phyloP scores from a whole-genome alignment of 1,284 basidiomycete genomes.

The Cystobasidium slooffiae region DNA sequence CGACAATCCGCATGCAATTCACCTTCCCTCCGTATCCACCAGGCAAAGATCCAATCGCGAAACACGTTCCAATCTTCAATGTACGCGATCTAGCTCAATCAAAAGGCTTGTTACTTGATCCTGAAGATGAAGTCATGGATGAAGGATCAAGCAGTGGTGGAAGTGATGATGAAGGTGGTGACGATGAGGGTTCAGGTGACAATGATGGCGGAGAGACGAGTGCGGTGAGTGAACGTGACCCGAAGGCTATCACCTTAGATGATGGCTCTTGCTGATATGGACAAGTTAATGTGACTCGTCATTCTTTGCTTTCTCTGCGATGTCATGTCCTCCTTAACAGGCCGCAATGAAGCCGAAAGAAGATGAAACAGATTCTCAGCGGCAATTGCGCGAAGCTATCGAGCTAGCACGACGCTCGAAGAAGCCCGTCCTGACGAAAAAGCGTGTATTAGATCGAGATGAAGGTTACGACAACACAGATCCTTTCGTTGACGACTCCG shows the following conservation, averaged over 20 bases:
- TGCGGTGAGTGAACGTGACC: constrained; percentile 9
- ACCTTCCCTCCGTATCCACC: constrained; percentile 31
- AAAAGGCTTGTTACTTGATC: constrained; percentile 23
- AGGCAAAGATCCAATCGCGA: constrained; percentile 14
- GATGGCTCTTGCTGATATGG: background rate
- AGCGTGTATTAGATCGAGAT: constrained; percentile 47
- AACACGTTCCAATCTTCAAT: constrained; percentile 43
- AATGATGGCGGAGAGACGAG: constrained; percentile 27
- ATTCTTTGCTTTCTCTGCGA: background rate
- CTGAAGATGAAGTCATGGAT: constrained; percentile 29
- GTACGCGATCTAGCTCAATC: constrained; percentile 30
- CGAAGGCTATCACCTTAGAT: background rate
- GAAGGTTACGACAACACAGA: constrained; percentile 81
- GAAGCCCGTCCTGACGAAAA: constrained; percentile 14
- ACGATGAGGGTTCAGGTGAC: constrained; percentile 13
- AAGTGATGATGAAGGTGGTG: constrained; percentile 37
- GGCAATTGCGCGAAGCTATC: constrained; percentile 29
- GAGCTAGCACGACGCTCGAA: constrained; percentile 21
- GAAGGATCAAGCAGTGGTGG: constrained; percentile 33
- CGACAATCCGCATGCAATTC: constrained; percentile 43
- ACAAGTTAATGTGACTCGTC: background rate
- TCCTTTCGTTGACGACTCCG: constrained; percentile 97
- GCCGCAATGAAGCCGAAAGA: background rate
- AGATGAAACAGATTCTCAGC: constrained; percentile 26
- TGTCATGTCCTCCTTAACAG: background rate